Conservation (phyloP, 805 yeast species). For the Candida easanensis region DNA sequence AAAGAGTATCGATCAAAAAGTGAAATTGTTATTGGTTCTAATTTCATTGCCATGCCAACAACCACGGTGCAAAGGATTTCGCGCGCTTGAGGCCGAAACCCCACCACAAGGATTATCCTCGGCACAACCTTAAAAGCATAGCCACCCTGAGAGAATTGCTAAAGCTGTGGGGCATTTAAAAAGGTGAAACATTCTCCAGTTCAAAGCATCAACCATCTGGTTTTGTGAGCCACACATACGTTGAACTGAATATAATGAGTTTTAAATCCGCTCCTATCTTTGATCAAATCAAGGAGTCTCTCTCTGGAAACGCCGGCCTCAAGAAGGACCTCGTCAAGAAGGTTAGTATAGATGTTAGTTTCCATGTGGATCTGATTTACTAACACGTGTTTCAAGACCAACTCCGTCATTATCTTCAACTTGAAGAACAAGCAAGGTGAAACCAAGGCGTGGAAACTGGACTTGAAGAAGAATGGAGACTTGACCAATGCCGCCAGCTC, state of each 20-base stretch:
- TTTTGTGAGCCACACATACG: too few relatives aligned
- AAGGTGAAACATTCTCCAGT: too few relatives aligned
- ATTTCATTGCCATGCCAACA: too few relatives aligned
- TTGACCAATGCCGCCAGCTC: constrained; percentile 38
- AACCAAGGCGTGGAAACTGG: constrained; percentile 63
- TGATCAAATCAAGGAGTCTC: constrained; percentile 20
- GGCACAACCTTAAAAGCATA: too few relatives aligned
- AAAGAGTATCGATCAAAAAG: too few relatives aligned
- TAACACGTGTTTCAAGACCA: constrained; percentile 37
- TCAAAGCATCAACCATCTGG: too few relatives aligned
- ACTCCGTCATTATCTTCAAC: constrained; percentile 63
- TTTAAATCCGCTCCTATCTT: constrained; percentile 28
- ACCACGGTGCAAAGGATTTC: too few relatives aligned
- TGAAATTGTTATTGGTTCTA: too few relatives aligned
- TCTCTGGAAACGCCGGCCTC: constrained; percentile 16
- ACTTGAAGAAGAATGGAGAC: constrained; percentile 55
- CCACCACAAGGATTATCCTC: too few relatives aligned
- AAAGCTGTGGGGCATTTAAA: too few relatives aligned
- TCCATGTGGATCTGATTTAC: background rate
- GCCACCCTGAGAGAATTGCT: too few relatives aligned
- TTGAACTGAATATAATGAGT: constrained; percentile 11
- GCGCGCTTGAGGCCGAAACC: too few relatives aligned
- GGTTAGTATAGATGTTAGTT: constrained; percentile 1
- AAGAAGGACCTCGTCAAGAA: constrained; percentile 23
- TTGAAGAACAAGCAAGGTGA: constrained; percentile 56